phyloP scores from a whole-genome alignment of 2,329 filamentous ascomycete species.

The Fusarium lyarnte region DNA sequence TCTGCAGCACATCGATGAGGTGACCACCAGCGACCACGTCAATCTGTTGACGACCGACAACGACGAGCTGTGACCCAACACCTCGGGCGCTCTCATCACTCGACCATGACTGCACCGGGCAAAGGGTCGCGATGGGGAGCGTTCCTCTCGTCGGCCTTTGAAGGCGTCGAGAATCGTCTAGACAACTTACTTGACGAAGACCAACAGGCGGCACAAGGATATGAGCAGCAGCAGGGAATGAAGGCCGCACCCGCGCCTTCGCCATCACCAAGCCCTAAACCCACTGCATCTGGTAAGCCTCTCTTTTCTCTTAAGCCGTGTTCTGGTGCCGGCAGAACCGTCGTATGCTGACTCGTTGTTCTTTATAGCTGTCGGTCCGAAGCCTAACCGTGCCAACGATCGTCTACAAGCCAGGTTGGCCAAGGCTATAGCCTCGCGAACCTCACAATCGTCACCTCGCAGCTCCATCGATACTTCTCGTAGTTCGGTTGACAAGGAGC shows the following conservation, averaged over 20 bases:
- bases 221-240: conserved; percentile 38
- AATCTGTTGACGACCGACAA: conserved; percentile 32
- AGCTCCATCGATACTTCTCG: conserved; percentile 51
- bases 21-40: conserved; percentile 33
- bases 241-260: conserved; percentile 19
- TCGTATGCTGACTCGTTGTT: conserved; percentile 3
- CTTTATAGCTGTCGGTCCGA: conserved; percentile 61
- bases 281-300: conserved; percentile 8
- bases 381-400: conserved; percentile 77
- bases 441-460: conserved; percentile 49
- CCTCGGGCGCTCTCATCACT: conserved; percentile 24
- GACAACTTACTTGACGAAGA: conserved; percentile 91
- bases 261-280: conserved; percentile 47
- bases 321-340: neutral
- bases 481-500: conserved; percentile 43
- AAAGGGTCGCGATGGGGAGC: conserved; percentile 75
- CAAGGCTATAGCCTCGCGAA: conserved; percentile 82
- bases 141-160: conserved; percentile 89
- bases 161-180: conserved; percentile 90
- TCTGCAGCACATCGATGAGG: conserved; percentile 26
- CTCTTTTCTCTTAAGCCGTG: neutral
- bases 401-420: conserved; percentile 90
- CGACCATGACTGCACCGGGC: conserved; percentile 60
- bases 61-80: conserved; percentile 11
- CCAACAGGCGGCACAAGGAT: conserved; percentile 27